phyloP scores from a whole-genome alignment of 805 yeast genomes.

The Ogataea degrootiae region DNA sequence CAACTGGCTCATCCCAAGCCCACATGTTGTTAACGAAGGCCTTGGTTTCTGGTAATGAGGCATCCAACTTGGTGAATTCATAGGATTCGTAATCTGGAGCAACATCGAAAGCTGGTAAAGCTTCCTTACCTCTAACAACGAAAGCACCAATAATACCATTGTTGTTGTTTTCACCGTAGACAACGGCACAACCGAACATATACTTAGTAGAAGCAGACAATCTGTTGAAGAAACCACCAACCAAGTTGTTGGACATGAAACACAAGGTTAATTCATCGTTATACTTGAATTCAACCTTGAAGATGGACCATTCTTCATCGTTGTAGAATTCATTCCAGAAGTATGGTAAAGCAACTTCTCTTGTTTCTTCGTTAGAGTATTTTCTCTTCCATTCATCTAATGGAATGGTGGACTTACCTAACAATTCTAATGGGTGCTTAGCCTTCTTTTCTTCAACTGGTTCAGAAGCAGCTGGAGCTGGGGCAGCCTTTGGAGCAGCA shows the following conservation, averaged over 20 bases:
- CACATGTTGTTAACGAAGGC: conserved; percentile 84
- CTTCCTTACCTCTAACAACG: conserved; percentile 92
- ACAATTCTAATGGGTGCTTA: conserved; percentile 85
- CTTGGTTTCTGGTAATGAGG: conserved; percentile 68
- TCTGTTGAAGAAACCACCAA: conserved; percentile 98
- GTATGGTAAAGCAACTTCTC: conserved; percentile 92
- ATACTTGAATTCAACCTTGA: conserved; percentile 95
- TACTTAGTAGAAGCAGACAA: conserved; percentile 86
- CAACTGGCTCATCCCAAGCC: conserved; percentile 97
- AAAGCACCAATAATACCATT: conserved; percentile 96
- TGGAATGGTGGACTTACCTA: conserved; percentile 65
- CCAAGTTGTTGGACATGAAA: conserved; percentile 96
- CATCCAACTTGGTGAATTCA: conserved; percentile 76
- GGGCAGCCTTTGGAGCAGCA: conserved; percentile 26
- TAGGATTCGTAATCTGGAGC: conserved; percentile 99
- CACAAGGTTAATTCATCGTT: conserved; percentile 95
- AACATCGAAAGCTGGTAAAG: conserved; percentile 88
- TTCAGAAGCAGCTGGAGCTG: conserved; percentile 32
- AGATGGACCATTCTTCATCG: conserved; percentile 89
- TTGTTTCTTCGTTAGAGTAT: conserved; percentile 96
- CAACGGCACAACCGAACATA: conserved; percentile 90
- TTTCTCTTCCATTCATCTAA: conserved; percentile 94
- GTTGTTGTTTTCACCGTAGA: conserved; percentile 97
- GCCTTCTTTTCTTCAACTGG: conserved; percentile 64
- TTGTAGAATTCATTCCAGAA: conserved; percentile 92